A percentile compares a stretch with the other conserved stretches of the same genome.
Evolutionary conservation across 2,329 filamentous ascomycete species (phyloP).

Genomic region (Beauveria bassiana): DNA sequence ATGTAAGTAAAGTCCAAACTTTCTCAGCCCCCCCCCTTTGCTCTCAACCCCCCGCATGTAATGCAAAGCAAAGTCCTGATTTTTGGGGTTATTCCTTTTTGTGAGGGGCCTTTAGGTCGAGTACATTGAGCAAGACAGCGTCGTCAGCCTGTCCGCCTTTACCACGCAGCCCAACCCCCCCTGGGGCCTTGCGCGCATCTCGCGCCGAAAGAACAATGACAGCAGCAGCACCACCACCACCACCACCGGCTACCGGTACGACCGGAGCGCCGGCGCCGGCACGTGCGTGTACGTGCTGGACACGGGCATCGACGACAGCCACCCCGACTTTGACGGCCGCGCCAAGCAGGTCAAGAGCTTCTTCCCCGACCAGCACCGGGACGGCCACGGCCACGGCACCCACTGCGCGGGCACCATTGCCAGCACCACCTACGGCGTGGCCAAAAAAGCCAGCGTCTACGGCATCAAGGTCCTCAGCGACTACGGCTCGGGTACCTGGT

Average conservation of each 20-base stretch:
- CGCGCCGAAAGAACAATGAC: conserved; percentile 20
- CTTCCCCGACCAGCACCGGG: conserved; percentile 27
- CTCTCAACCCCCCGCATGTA: too few relatives aligned
- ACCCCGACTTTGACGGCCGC: conserved; percentile 34
- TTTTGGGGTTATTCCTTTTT: too few relatives aligned
- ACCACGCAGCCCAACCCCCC: conserved; percentile 30
- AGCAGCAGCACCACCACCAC: not conserved
- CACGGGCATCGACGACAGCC: conserved; percentile 31
- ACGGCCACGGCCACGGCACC: conserved; percentile 40
- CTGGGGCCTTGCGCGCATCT: conserved; percentile 34
- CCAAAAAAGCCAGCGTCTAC: conserved; percentile 35
- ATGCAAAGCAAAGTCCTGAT: too few relatives aligned
- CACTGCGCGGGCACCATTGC: conserved; percentile 40
- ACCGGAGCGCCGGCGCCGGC: conserved; percentile 29
- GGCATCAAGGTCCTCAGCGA: conserved; percentile 38
- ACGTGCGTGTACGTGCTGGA: conserved; percentile 39
- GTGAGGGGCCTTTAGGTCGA: conserved; percentile 18
- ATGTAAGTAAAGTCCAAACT: conserved; percentile 15
- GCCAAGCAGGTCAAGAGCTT: conserved; percentile 33
- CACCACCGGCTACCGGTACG: conserved; percentile 28
- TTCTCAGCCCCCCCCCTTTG: too few relatives aligned
- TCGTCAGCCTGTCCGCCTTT: conserved; percentile 43
- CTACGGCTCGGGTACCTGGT: conserved; percentile 28
- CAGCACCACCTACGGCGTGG: conserved; percentile 34
- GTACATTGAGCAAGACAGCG: conserved; percentile 34